phyloP scores from a whole-genome alignment of 1,139 yeast genomes.

The Nakaseomyces glabratus region DNA sequence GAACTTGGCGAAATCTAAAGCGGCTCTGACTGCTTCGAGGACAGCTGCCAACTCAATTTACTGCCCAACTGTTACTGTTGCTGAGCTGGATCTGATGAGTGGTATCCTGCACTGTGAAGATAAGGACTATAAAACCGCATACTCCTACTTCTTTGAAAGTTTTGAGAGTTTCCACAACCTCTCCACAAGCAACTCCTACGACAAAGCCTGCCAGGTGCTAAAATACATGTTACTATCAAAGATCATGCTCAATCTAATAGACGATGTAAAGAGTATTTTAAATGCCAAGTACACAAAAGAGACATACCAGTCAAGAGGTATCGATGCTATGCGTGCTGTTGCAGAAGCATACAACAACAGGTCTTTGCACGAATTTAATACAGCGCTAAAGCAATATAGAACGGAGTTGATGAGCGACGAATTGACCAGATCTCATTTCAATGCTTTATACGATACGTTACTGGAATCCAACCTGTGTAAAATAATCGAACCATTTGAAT shows the following conservation, averaged over 20 bases:
- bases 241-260: slow-evolving; percentile 82
- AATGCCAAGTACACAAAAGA: slow-evolving; percentile 72
- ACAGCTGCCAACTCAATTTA: slow-evolving; percentile 94
- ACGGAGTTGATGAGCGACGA: slow-evolving; percentile 76
- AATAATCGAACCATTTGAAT: slow-evolving; percentile 90
- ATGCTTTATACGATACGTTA: slow-evolving; percentile 84
- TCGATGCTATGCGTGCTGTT: slow-evolving; percentile 91
- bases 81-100: slow-evolving; percentile 89
- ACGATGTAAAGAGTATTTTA: slow-evolving; percentile 73
- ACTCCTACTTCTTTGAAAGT: slow-evolving; percentile 88
- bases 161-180: slow-evolving; percentile 67
- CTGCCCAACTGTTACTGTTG: slow-evolving; percentile 91
- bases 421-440: slow-evolving; percentile 84
- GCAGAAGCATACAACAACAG: slow-evolving; percentile 85
- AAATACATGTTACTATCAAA: slow-evolving; percentile 90
- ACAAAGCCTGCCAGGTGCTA: slow-evolving; percentile 65
- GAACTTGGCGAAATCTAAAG: slow-evolving; percentile 86
- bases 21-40: slow-evolving; percentile 89
- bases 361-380: slow-evolving; percentile 84
- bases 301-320: slow-evolving; percentile 55
- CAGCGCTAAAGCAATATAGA: slow-evolving; percentile 61
- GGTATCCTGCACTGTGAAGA: slow-evolving; percentile 97
- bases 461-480: slow-evolving; percentile 89
- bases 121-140: slow-evolving; percentile 92
- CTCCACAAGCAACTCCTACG: slow-evolving; percentile 45